Conservation (phyloP, 257 asterid genomes). For the Solanum microdontum region DNA sequence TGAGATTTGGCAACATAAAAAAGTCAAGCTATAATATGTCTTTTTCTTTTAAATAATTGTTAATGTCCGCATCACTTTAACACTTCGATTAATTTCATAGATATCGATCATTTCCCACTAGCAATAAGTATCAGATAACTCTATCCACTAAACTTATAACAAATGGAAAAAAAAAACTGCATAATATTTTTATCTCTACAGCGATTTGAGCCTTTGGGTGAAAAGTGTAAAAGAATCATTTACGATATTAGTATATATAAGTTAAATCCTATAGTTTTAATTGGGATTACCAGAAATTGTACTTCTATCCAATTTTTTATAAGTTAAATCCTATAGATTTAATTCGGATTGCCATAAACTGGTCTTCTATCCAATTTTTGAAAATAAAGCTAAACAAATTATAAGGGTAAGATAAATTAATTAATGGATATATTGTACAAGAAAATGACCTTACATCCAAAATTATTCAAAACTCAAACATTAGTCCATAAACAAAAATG, state of each 20-base stretch:
- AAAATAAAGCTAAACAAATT: background rate
- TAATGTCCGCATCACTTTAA: background rate
- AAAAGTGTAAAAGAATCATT: background rate
- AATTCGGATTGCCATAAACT: background rate
- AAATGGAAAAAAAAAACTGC: too few species aligned
- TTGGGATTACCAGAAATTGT: background rate
- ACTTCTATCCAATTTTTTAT: background rate
- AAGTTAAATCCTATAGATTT: background rate
- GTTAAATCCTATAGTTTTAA: background rate
- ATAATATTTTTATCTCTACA: background rate
- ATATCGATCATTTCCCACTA: fast-evolving
- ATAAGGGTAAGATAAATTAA: background rate
- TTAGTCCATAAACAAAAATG: background rate
- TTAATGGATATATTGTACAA: background rate
- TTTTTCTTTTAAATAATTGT: background rate
- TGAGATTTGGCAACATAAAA: background rate
- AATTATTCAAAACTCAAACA: background rate
- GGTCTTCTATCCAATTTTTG: background rate
- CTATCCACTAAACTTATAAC: background rate
- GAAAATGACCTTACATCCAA: background rate
- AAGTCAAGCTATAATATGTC: background rate
- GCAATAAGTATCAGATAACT: fast-evolving
- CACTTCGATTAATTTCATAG: background rate
- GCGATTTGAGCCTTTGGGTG: background rate
- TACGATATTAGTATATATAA: background rate